Evolutionary conservation across 2,329 filamentous ascomycete species (phyloP), one percentile per base, ranked within the genome.

Genomic region (Plenodomus biglobosus): DNA sequence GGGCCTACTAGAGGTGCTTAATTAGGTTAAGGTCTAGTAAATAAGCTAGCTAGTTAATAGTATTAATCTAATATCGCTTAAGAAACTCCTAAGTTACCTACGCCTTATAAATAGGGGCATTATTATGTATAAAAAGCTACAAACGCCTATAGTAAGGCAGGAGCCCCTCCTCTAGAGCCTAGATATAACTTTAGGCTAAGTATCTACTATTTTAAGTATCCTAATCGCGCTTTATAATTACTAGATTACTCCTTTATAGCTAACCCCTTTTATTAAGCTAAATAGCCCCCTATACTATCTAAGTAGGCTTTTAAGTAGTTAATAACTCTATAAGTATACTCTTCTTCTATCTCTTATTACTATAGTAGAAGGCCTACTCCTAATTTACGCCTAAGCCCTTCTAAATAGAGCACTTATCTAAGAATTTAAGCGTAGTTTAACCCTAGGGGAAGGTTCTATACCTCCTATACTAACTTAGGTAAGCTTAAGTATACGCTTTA

Each of bases 11-110:
- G 24, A 64, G 40, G 48, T 66, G 47, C 46, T 69, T 50, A 52
- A 69, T 68, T 19, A 51, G 60, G 41, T 68, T 66, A 15, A 68
- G 50, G 53, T 67, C 56, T 27, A 53, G 58, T 39, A 37, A 53
- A 35, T 61, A 65, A 2, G 51, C 42, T 15, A 49, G 60, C 57
- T 50, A 66, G 36, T 57, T 35, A 7, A 64, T 51, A 6, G 52
- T 20, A 3, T 21, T 15, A 40, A 68, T 59, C 3, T 47, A 35
- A 15, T 55, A 19, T 16, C 37, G 30, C 42, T 34, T 7, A 37
- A 65, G 50, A 36, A 38, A 62, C 22, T 61, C 38, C 2, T 19
- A 18, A 15, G 50, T 46, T 3, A 21, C 38, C 7, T 44, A 13
- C 7, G 48, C 45, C 11, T 24, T 58, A 55, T 68, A 41, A 17